Evolutionary conservation across 1,284 basidiomycete genomes (phyloP).

Genomic region (Laetiporus sulphureus): DNA sequence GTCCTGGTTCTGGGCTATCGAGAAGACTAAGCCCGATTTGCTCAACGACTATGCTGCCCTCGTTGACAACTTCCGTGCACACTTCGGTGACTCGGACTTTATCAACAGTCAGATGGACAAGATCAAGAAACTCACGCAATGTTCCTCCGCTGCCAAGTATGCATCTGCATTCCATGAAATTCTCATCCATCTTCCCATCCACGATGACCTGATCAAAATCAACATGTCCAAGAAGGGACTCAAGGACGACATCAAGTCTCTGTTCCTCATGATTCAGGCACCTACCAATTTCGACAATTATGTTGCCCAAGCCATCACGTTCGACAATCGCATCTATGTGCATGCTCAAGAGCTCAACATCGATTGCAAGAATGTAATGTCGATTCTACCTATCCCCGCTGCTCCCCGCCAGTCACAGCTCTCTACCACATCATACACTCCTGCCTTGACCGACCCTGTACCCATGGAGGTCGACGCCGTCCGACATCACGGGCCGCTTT

Average conservation of each 20-base stretch:
- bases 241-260: not conserved
- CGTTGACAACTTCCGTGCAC: not conserved
- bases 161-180: not conserved
- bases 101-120: conserved; percentile 1
- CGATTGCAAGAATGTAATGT: not conserved
- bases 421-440: not conserved
- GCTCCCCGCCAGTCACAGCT: not conserved
- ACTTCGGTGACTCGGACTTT: conserved; percentile 2
- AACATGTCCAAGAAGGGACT: not conserved
- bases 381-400: not conserved
- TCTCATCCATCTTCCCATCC: not conserved
- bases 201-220: not conserved
- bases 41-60: not conserved
- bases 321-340: conserved; percentile 8
- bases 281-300: conserved; percentile 9
- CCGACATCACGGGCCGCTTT: conserved; percentile 1
- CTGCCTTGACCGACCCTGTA: not conserved
- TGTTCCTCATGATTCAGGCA: not conserved
- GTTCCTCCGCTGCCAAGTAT: not conserved
- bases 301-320: not conserved
- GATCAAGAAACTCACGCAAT: conserved; percentile 4
- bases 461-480: conserved; percentile 12
- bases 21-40: not conserved
- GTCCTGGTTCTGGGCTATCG: conserved; percentile 4
- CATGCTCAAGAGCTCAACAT: not conserved